These are phyloP conservation scores for Alternaria angustiovoidea DNA, from an alignment of 2,329 filamentous ascomycete genomes.

Conservation along the genomic window DNA sequence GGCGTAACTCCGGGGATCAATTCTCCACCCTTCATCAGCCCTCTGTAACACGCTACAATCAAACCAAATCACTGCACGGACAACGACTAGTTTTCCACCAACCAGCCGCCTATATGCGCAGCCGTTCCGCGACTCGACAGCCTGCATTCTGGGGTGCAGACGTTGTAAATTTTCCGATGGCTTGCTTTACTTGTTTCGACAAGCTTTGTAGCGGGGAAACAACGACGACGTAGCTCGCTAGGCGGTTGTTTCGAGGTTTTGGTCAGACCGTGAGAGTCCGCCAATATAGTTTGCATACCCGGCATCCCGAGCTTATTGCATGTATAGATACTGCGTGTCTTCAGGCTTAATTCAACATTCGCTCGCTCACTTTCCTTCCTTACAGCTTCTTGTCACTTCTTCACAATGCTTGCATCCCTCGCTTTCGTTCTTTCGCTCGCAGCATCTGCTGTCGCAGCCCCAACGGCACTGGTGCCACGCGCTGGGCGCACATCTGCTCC, in stretches of 20 bases:
- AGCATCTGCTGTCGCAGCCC: conserved; percentile 32
- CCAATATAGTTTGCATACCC: not conserved
- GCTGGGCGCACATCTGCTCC: conserved; percentile 57
- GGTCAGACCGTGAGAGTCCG: not conserved
- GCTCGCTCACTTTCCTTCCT: not conserved
- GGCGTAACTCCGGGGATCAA: conserved; percentile 5
- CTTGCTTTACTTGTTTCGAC: conserved; percentile 6
- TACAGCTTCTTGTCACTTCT: not conserved
- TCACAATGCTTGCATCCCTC: conserved; percentile 27
- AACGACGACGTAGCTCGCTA: not conserved
- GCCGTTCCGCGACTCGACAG: conserved; percentile 2
- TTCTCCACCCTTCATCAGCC: conserved; percentile 28
- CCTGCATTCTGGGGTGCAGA: conserved; percentile 15
- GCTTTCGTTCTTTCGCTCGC: conserved; percentile 32
- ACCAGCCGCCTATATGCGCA: conserved; percentile 4
- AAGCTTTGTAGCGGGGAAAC: conserved; percentile 4
- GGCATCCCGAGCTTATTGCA: not conserved
- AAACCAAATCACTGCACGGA: conserved; percentile 4
- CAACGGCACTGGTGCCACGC: conserved; percentile 26
- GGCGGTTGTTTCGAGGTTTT: not conserved
- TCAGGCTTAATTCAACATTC: not conserved
- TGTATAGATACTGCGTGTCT: conserved; percentile 2
- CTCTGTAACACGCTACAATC: conserved; percentile 24
- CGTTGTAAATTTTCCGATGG: conserved; percentile 14
- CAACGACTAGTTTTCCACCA: conserved; percentile 17